A percentile compares a stretch with the other conserved stretches of the same genome.
Conservation (phyloP, 2,329 filamentous ascomycete genomes). For the Gyromitra esculenta region DNA sequence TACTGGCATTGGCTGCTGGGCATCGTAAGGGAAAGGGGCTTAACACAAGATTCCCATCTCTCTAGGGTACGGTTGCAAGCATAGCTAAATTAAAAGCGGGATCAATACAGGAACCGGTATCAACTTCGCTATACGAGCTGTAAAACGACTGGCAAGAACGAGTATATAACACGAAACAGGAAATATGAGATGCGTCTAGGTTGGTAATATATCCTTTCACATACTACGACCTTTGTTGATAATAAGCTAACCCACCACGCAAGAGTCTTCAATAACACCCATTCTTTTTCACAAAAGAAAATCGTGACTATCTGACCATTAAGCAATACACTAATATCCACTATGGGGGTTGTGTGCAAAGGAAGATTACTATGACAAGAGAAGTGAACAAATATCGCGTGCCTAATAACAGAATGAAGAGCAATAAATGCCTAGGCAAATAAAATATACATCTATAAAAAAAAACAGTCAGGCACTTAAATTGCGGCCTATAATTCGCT, state of each 20-base stretch:
- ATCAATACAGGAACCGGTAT: too few species aligned
- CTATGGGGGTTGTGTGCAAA: background rate
- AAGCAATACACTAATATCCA: constrained; percentile 12
- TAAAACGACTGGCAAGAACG: too few species aligned
- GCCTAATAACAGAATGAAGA: constrained; percentile 7
- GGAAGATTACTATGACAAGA: constrained; percentile 24
- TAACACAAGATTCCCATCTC: too few species aligned
- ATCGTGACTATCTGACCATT: constrained; percentile 20
- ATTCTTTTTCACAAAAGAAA: constrained; percentile 8
- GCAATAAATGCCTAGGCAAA: background rate
- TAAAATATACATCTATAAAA: constrained; percentile 6
- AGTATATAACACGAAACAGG: background rate
- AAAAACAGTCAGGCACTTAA: constrained; percentile 35
- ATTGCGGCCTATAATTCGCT: constrained; percentile 46
- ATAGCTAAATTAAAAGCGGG: too few species aligned
- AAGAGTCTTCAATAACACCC: constrained; percentile 12
- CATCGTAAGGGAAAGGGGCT: too few species aligned
- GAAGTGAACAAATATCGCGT: constrained; percentile 2
- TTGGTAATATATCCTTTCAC: constrained; percentile 17
- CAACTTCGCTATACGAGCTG: too few species aligned
- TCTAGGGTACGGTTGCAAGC: too few species aligned
- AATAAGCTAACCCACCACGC: constrained; percentile 10
- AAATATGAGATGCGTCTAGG: constrained; percentile 5
- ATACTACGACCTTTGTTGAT: background rate
- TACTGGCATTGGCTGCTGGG: too few species aligned